These are phyloP conservation scores for Monosporascus cannonballus DNA, from an alignment of 2,329 filamentous ascomycete genomes.

Conservation along the genomic window DNA sequence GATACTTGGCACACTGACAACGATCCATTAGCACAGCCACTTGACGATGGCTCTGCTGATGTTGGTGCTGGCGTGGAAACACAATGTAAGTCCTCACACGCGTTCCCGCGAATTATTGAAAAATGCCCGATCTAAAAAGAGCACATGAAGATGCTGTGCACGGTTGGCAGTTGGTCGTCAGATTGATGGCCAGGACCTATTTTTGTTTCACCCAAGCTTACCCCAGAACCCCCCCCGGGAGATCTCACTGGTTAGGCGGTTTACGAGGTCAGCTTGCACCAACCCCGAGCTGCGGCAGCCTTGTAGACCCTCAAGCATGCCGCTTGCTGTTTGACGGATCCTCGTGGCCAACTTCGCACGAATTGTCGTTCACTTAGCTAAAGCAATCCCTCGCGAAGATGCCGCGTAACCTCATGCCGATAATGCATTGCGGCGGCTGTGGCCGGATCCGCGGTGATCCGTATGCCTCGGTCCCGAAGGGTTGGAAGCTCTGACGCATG, in stretches of 20 bases:
- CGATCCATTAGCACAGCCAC: background rate
- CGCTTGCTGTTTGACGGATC: background rate
- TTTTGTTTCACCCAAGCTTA: background rate
- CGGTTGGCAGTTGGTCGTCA: background rate
- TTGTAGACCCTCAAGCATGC: background rate
- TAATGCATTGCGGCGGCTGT: background rate
- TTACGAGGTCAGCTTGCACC: background rate
- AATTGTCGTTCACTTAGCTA: too few species aligned
- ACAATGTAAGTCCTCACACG: background rate
- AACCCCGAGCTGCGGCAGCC: background rate
- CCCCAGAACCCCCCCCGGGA: background rate
- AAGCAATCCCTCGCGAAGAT: background rate
- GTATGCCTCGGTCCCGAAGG: background rate
- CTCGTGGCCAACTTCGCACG: too few species aligned
- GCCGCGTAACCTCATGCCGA: background rate
- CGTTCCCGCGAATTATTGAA: background rate
- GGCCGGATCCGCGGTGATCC: background rate
- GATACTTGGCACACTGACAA: background rate
- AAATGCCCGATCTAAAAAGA: background rate
- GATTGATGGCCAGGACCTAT: background rate
- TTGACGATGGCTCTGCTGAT: background rate
- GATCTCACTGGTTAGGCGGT: background rate
- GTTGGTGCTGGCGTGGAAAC: background rate
- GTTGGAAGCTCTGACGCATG: background rate
- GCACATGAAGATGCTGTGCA: background rate